These are phyloP conservation scores for Cytospora chrysosperma DNA, from an alignment of 2,329 filamentous ascomycete genomes.

Conservation along the genomic window DNA sequence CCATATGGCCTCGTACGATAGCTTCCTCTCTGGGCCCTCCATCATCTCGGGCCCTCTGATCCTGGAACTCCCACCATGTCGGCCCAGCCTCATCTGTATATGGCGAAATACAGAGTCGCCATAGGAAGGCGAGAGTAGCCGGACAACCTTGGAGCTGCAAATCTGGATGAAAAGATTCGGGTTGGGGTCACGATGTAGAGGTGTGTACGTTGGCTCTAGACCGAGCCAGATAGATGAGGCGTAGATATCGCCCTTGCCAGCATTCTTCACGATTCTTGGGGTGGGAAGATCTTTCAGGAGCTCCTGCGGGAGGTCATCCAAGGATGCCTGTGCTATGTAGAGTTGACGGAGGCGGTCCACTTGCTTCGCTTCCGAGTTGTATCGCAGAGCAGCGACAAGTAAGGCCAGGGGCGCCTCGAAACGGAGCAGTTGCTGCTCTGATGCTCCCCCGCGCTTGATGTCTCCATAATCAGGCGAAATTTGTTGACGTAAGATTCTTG, in stretches of 20 bases:
- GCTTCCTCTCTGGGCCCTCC: conserved; percentile 68
- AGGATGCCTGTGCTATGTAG: conserved; percentile 82
- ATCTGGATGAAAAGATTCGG: conserved; percentile 90
- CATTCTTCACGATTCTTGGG: conserved; percentile 60
- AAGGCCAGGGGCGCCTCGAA: conserved; percentile 63
- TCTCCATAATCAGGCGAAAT: not conserved
- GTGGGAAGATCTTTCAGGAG: conserved; percentile 67
- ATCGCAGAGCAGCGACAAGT: conserved; percentile 57
- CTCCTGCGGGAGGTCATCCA: conserved; percentile 63
- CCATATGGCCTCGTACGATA: conserved; percentile 73
- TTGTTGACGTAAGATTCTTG: not conserved
- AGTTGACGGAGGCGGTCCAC: conserved; percentile 42
- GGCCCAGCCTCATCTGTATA: conserved; percentile 43
- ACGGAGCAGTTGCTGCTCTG: conserved; percentile 45
- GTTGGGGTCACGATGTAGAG: conserved; percentile 89
- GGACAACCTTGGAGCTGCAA: conserved; percentile 67
- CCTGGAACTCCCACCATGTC: conserved; percentile 39
- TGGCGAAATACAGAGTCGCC: conserved; percentile 64
- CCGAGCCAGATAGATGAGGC: conserved; percentile 86
- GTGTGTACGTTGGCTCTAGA: conserved; percentile 81
- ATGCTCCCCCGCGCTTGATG: no score
- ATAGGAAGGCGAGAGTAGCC: conserved; percentile 64
- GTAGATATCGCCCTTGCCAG: conserved; percentile 83
- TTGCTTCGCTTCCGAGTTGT: conserved; percentile 37
- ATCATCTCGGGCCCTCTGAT: conserved; percentile 89